Conservation (phyloP, 2,329 filamentous ascomycete species). For the Aspergillus ruber region DNA sequence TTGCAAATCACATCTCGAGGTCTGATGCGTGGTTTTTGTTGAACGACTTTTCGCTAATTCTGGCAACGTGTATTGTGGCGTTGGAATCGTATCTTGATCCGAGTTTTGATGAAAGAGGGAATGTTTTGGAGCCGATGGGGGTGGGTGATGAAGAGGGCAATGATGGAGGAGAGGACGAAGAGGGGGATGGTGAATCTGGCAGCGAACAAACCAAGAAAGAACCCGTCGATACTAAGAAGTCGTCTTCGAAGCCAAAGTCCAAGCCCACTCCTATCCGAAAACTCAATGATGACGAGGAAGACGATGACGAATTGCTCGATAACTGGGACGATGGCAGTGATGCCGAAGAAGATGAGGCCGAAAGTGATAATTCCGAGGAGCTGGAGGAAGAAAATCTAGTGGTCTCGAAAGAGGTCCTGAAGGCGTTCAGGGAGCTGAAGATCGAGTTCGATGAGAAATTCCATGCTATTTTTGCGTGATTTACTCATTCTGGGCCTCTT, state of each 20-base stretch:
- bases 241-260: background rate
- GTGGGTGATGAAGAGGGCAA: background rate
- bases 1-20: constrained; percentile 59
- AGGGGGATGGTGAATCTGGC: background rate
- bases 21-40: constrained; percentile 67
- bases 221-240: background rate
- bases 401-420: background rate
- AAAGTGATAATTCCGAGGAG: background rate
- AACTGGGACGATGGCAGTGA: background rate
- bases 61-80: constrained; percentile 30
- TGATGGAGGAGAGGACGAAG: background rate
- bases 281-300: background rate
- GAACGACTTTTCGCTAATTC: constrained; percentile 57
- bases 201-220: background rate
- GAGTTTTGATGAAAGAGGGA: constrained; percentile 3
- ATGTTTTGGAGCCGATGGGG: background rate
- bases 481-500: background rate
- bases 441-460: background rate
- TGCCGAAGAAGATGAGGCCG: background rate
- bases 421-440: background rate
- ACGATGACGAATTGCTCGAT: background rate
- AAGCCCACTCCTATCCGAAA: background rate
- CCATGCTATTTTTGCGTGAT: background rate
- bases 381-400: background rate
- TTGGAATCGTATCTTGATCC: constrained; percentile 27